phyloP scores from a whole-genome alignment of 768 basidiomycete genomes.

The Leccinum fibrillosum region DNA sequence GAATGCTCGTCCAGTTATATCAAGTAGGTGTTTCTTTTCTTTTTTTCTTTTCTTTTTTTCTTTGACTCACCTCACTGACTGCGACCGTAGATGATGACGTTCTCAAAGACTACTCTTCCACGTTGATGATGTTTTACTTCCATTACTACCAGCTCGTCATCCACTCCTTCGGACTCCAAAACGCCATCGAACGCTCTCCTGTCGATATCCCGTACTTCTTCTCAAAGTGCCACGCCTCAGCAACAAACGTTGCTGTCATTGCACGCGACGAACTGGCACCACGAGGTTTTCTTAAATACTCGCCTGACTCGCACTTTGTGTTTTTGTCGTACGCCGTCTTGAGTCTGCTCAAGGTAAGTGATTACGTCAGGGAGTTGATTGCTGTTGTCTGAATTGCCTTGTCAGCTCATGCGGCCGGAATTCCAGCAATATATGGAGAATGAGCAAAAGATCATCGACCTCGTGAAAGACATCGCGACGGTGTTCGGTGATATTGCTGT shows the following conservation, averaged over 20 bases:
- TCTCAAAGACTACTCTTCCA: conserved; percentile 23
- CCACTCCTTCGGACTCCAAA: conserved; percentile 95
- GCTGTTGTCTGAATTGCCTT: conserved; percentile 12
- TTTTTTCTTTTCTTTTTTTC: not conserved
- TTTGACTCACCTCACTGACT: conserved; percentile 1
- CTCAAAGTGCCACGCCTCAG: conserved; percentile 69
- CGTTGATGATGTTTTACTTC: conserved; percentile 66
- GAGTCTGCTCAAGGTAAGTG: conserved; percentile 80
- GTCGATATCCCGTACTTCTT: conserved; percentile 84
- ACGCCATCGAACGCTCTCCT: conserved; percentile 78
- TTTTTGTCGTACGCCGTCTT: conserved; percentile 91
- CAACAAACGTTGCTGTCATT: conserved; percentile 64
- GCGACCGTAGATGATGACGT: conserved; percentile 24
- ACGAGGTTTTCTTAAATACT: conserved; percentile 72
- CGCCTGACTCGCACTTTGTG: conserved; percentile 90
- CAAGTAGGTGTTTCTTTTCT: conserved; percentile 17
- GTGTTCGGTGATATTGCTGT: conserved; percentile 75
- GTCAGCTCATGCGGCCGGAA: conserved; percentile 77
- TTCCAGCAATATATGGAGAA: conserved; percentile 74
- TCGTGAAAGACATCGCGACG: conserved; percentile 80
- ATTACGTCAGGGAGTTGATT: not conserved
- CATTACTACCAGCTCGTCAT: conserved; percentile 85
- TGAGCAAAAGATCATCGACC: conserved; percentile 64
- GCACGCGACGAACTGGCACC: conserved; percentile 81
- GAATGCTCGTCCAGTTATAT: conserved; percentile 11